Percentiles rank a stretch among this genome's conserved stretches.
Conservation (phyloP, 2,329 filamentous ascomycete species). For the Waltergamsia citrina region DNA sequence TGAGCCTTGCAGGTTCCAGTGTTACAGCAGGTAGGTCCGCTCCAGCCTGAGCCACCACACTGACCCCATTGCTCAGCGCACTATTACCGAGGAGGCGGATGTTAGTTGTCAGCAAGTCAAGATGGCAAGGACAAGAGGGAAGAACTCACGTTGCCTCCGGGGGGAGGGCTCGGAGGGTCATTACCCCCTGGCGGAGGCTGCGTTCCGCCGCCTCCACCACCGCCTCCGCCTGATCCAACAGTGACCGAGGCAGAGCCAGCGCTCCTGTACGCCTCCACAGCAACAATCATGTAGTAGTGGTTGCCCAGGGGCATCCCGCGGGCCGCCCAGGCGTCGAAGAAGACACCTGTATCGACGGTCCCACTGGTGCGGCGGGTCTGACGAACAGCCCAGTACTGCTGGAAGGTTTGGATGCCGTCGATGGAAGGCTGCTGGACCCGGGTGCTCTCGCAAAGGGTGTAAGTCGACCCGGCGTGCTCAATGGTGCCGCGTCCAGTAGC, state of each 20-base stretch:
- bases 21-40: too few relatives aligned
- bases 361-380: constrained; percentile 33
- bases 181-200: too few relatives aligned
- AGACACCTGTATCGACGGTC: constrained; percentile 32
- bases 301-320: constrained; percentile 32
- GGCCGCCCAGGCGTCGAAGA: constrained; percentile 39
- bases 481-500: constrained; percentile 15
- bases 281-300: constrained; percentile 38
- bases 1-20: too few relatives aligned
- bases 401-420: constrained; percentile 32
- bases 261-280: constrained; percentile 38
- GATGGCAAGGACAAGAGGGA: too few relatives aligned
- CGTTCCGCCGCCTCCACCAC: too few relatives aligned
- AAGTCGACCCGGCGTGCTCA: constrained; percentile 14
- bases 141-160: too few relatives aligned
- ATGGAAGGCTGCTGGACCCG: constrained; percentile 27
- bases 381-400: constrained; percentile 39
- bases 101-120: too few relatives aligned
- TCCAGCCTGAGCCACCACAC: too few relatives aligned
- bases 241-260: constrained; percentile 30
- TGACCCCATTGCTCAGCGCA: too few relatives aligned
- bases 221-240: too few relatives aligned
- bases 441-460: constrained; percentile 17
- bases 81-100: too few relatives aligned
- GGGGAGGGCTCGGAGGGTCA: too few relatives aligned